Evolutionary conservation across 2,329 filamentous ascomycete species (phyloP).

Genomic region (Hyphodiscus sp.): DNA sequence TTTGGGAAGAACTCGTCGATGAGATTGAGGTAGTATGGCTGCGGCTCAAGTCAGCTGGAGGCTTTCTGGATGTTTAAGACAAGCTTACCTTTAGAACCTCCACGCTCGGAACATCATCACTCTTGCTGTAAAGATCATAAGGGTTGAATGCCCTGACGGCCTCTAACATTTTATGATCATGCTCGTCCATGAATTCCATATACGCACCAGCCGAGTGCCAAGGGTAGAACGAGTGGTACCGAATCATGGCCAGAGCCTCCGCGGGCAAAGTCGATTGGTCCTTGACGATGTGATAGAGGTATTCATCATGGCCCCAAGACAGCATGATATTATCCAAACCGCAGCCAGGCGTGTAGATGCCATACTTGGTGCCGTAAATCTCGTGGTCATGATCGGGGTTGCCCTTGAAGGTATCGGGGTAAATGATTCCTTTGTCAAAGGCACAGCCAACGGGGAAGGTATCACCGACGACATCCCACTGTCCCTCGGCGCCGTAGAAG

Average conservation of each 20-base stretch:
- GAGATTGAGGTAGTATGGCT: constrained; percentile 67
- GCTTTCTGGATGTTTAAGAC: not conserved
- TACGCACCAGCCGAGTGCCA: constrained; percentile 85
- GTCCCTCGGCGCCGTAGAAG: constrained; percentile 76
- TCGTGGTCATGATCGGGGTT: constrained; percentile 70
- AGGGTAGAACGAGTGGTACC: constrained; percentile 89
- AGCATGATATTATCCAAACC: constrained; percentile 86
- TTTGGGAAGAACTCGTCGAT: constrained; percentile 70
- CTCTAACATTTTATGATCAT: constrained; percentile 72
- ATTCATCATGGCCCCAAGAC: constrained; percentile 85
- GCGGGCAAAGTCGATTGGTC: constrained; percentile 71
- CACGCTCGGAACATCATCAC: constrained; percentile 68
- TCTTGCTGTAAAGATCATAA: constrained; percentile 90
- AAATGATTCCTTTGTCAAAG: constrained; percentile 72
- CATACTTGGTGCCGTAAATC: constrained; percentile 68
- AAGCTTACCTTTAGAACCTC: constrained; percentile 65
- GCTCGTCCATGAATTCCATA: constrained; percentile 72
- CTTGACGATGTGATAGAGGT: constrained; percentile 80
- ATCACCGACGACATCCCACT: constrained; percentile 91
- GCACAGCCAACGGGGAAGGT: constrained; percentile 74
- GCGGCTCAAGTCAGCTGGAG: constrained; percentile 6
- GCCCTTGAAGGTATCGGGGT: constrained; percentile 66
- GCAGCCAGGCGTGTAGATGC: constrained; percentile 74
- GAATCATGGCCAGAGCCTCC: constrained; percentile 84
- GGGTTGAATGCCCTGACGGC: constrained; percentile 85